Base-by-base conservation (phyloP, 2,329 filamentous ascomycete genomes). In the Colletotrichum higginsianum region DNA sequence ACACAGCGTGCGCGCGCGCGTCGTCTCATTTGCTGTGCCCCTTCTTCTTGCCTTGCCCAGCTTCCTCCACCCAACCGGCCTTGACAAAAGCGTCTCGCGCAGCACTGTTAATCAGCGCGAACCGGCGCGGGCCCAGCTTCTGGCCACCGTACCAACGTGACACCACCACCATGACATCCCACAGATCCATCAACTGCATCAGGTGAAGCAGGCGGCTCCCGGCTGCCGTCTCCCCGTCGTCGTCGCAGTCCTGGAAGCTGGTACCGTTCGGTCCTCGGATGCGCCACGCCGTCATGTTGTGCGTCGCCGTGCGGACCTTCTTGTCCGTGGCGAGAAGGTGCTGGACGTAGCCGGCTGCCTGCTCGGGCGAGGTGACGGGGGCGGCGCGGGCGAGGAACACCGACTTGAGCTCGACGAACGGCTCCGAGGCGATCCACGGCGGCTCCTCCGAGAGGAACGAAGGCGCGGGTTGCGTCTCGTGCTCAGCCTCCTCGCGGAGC, bases 281-380 rank as follows among this genome's bases (percentile, higher is more conserved):
- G 13, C 96, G 90, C 94, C 95, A 98, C 1, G 96, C 96, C 23
- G 93, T 95, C 79, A 99, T 98, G 81, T 98, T 98, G 81, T 99
- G 96, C 72, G 96, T 95, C 5, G 96, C 96, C 57, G 88, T 86
- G n/a, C 94, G 92, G 46, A 94, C 92, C 76, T 93, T 94, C 82
- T 93, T 95, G 82, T 98, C 95, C 11, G 91, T 93, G 6, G 91
- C 88, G 9, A 98, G 86, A 1, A 99, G 87, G 80, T 97, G 91
- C 53, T 90, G 86, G 1, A 98, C 83, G 77, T 90, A 95, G 2
- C 84, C 82, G 69, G 90, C 89, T 2, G 95, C 96, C 80, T 96
- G 89, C 0, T 87, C 84, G 0, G 93, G 89, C 4, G 92, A 93
- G 0, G 86, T 84, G 2, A 97, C 94, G 2, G 82, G 83, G 0